Evolutionary conservation across 139 green algal species (phyloP).

Genomic region (Chlorella sp.): DNA sequence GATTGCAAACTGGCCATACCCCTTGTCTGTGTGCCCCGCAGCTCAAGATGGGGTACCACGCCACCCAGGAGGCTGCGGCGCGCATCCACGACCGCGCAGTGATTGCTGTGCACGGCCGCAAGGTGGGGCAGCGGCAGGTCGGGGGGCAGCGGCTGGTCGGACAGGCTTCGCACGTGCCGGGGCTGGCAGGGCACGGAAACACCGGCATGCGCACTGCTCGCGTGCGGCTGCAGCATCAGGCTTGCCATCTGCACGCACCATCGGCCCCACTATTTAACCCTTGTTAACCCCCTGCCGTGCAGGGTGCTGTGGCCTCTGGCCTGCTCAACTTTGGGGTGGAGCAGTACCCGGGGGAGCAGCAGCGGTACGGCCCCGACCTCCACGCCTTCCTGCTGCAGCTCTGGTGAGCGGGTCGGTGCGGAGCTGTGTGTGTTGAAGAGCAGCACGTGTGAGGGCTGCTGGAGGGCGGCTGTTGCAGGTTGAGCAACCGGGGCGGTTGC

Average conservation of each 20-base stretch:
- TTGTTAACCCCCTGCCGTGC: background rate
- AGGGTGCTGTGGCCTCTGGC: background rate
- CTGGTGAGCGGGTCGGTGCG: constrained; percentile 1
- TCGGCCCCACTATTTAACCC: background rate
- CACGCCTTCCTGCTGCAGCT: background rate
- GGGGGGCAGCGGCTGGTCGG: background rate
- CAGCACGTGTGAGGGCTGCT: too few relatives aligned
- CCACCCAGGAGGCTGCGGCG: constrained; percentile 3
- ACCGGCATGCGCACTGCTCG: too few relatives aligned
- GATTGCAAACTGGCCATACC: too few relatives aligned
- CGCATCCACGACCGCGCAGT: constrained; percentile 21
- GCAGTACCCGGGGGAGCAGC: background rate
- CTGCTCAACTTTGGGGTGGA: constrained; percentile 32
- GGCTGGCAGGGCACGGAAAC: too few relatives aligned
- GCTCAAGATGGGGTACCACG: too few relatives aligned
- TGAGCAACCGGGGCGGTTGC: too few relatives aligned
- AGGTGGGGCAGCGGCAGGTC: background rate
- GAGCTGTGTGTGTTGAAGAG: too few relatives aligned
- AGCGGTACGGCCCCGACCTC: constrained; percentile 32
- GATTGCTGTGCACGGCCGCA: constrained; percentile 25
- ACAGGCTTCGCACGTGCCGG: background rate
- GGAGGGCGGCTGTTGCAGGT: too few relatives aligned
- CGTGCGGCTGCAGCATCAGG: background rate
- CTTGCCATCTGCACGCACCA: background rate
- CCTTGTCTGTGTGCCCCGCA: too few relatives aligned